Base-by-base conservation (phyloP, 768 basidiomycete species). In the Neoboletus magnificus region DNA sequence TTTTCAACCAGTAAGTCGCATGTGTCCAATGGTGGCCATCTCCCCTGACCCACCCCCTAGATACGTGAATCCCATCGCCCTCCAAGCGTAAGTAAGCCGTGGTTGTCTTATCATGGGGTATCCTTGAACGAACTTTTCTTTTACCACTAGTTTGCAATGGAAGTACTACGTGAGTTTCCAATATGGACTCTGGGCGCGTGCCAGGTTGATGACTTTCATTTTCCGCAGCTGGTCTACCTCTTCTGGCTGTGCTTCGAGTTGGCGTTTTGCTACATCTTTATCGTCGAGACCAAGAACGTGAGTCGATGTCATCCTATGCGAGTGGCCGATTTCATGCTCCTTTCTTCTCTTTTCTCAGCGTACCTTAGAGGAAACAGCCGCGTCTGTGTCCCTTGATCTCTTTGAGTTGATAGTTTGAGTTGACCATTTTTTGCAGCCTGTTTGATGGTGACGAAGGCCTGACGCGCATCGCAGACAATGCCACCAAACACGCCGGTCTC, bases 1-100 rank as follows among this genome's bases (percentile, higher is more conserved):
- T 81, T 52, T 75, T 81, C 62, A 77, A 78, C 60, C 74, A 76
- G 67, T 71, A 65, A 58, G 66, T 71, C 59, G 52, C 45, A 56
- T 65, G 5, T 67, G 63, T 55, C 50, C 50, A 5, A 57, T 63
- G 39, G 62, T 59, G 9, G 62, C 61, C 55, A 47, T 64, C 16
- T 63, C 8, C 29, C 46, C 63, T 60, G 35, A 68, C 23, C 18
- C 18, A 40, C 23, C 8, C n/a, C 20, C 32, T 8, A 69, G 66
- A 64, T 72, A 74, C 45, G 65, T 71, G 50, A 74, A 75, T 59
- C 75, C 75, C 0, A 68, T 74, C 35, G 73, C 73, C 29, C 62
- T 76, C 7, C 46, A 64, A 50, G 60, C 41, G 65, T 66, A 54
- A 52, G 56, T 41, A 23, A n/a, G 23, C 22, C 8, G 37, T 10